Conservation (phyloP, 345 rosid species). For the Ailanthus altissimus region DNA sequence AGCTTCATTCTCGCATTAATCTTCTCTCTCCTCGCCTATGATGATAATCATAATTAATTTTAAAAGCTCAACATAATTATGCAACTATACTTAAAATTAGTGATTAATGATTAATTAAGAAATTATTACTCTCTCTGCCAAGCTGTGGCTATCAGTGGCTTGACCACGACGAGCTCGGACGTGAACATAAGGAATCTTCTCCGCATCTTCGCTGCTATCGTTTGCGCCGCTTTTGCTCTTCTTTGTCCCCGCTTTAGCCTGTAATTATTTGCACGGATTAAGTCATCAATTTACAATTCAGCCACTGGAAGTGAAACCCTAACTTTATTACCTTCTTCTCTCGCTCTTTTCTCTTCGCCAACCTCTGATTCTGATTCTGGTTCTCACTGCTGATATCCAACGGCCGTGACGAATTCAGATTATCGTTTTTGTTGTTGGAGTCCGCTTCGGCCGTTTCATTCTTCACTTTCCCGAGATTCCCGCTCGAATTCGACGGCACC, state of each 20-base stretch:
- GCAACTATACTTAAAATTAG: not conserved
- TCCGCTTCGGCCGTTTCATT: constrained; percentile 44
- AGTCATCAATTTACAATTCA: not conserved
- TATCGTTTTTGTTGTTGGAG: constrained; percentile 33
- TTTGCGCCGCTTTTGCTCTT: constrained; percentile 42
- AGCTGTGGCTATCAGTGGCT: constrained; percentile 73
- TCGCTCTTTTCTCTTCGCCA: constrained; percentile 52
- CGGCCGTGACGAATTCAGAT: constrained; percentile 17
- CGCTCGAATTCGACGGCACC: constrained; percentile 38
- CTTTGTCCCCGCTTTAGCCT: constrained; percentile 50
- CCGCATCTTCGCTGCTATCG: constrained; percentile 42
- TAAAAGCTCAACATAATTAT: constrained; percentile 9
- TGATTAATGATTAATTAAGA: constrained; percentile 17
- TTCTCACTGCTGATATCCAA: constrained; percentile 37
- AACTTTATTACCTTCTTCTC: constrained; percentile 46
- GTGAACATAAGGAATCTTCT: constrained; percentile 63
- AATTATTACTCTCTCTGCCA: constrained; percentile 60
- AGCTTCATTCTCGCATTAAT: constrained; percentile 67
- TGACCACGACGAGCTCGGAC: constrained; percentile 73
- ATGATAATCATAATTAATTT: not conserved
- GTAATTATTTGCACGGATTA: constrained; percentile 3
- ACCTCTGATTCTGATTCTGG: constrained; percentile 32
- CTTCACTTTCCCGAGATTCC: constrained; percentile 44
- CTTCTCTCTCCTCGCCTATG: constrained; percentile 72
- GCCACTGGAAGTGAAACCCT: not conserved